Base-by-base conservation (phyloP, 1,139 yeast species). In the Pichia sp. region DNA sequence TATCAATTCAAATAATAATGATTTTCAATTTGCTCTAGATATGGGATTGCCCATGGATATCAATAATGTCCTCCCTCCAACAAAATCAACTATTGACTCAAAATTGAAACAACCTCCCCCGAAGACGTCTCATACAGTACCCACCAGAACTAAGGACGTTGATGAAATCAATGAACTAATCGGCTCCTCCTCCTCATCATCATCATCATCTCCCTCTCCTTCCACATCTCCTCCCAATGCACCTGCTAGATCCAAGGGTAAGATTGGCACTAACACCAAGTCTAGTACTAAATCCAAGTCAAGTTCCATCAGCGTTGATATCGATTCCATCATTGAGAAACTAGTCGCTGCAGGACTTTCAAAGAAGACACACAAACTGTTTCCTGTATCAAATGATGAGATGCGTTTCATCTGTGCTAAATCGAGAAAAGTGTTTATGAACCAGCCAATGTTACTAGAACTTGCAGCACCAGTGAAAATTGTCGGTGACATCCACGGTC, bases 401-500 rank as follows among this genome's bases (percentile, higher is more conserved):
- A 42, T 55, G 9, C 46, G 39, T 29, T 41, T 39, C 26, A 72
- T 86, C 37, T 77, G 91, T 54, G 66, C 74, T 22, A 75, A 72
- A 45, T 77, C 86, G 2, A 64, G 93, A 38, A 76, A 77, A 41
- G 69, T 83, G 16, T 82, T 86, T 44, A 57, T 84, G 58, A 70
- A 69, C 21, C 95, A 86, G 55, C 95, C 96, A 12, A 73, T 83
- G 27, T 62, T 86, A 38, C 64, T 86, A 46, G 78, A 79, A 53
- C 62, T 85, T 41, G 78, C 86, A 22, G 86, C 94, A 0, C 93
- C 94, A 1, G 91, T 84, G 22, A 84, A 84, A 58, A 75, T 85
- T 35, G 94, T 84, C 22, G 94, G 94, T 35, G 94, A 84, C 58
- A 76, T 84, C 37, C 94, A 84, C 58, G 94, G 94, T 11, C 94